These are phyloP conservation scores for Mycena filopes DNA, from an alignment of 768 basidiomycete genomes.

Conservation along the genomic window DNA sequence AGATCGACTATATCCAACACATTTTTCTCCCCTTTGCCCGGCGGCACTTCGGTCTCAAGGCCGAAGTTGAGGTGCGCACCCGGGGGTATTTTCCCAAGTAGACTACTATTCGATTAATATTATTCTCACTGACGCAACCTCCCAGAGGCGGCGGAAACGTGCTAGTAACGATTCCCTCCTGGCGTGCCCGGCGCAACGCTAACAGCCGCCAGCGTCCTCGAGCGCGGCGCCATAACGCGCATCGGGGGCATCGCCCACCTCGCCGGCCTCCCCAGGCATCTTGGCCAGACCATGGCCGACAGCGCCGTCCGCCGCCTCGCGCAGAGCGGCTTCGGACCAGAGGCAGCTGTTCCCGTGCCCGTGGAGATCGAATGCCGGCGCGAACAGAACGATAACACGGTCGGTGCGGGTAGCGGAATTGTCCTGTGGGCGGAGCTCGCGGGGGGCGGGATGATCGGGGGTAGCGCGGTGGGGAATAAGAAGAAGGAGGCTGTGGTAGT, in stretches of 20 bases:
- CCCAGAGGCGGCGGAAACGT: slow-evolving; percentile 71
- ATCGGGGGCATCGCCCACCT: slow-evolving; percentile 73
- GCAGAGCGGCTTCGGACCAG: slow-evolving; percentile 46
- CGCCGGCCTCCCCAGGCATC: slow-evolving; percentile 65
- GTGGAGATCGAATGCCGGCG: slow-evolving; percentile 54
- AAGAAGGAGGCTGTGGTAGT: slow-evolving; percentile 56
- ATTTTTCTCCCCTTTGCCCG: slow-evolving; percentile 77
- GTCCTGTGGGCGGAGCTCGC: slow-evolving; percentile 81
- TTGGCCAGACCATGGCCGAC: slow-evolving; percentile 67
- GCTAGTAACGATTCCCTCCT: slow-evolving; percentile 52
- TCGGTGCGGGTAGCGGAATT: slow-evolving; percentile 78
- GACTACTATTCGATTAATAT: neutral
- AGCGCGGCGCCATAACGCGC: slow-evolving; percentile 62
- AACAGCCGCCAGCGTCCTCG: slow-evolving; percentile 57
- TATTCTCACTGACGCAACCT: neutral
- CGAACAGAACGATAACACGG: slow-evolving; percentile 56
- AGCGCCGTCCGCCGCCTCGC: slow-evolving; percentile 62
- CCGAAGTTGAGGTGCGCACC: slow-evolving; percentile 58
- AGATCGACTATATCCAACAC: slow-evolving; percentile 76
- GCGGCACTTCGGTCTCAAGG: slow-evolving; percentile 61
- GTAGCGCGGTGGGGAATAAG: slow-evolving; percentile 72
- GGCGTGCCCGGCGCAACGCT: slow-evolving; percentile 52
- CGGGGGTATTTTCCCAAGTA: slow-evolving; percentile 76
- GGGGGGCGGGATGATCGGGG: slow-evolving; percentile 73
- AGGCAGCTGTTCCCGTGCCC: slow-evolving; percentile 34